These are phyloP conservation scores for Syzygium malaccense DNA, from an alignment of 441 rosid genomes.

Conservation along the genomic window DNA sequence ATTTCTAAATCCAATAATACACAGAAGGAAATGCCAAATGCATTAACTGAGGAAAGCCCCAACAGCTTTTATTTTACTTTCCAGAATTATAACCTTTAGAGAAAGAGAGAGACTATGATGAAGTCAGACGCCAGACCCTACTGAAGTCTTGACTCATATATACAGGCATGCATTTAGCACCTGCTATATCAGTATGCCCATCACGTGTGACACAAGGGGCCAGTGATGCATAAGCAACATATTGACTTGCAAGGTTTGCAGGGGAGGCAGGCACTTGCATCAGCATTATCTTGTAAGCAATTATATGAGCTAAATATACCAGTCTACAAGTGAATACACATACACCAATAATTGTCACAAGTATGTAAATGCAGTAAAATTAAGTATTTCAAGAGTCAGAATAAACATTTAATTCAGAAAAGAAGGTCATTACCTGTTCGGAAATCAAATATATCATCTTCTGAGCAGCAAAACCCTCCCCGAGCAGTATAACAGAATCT, in stretches of 20 bases:
- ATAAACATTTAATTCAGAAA: neutral
- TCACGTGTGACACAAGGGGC: neutral
- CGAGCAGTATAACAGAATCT: slow-evolving; percentile 96
- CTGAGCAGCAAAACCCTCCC: slow-evolving; percentile 90
- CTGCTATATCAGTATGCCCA: neutral
- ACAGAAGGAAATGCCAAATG: neutral
- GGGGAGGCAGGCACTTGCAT: neutral
- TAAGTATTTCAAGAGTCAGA: neutral
- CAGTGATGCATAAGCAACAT: neutral
- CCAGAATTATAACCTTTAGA: neutral
- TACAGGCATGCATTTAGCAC: neutral
- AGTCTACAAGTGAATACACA: neutral
- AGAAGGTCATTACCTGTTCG: slow-evolving; percentile 54
- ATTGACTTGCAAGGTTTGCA: neutral
- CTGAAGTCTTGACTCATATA: neutral
- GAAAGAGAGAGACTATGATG: neutral
- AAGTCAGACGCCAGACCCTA: neutral
- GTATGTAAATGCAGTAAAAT: neutral
- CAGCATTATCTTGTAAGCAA: neutral
- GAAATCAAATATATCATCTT: slow-evolving; percentile 83
- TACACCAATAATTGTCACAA: neutral
- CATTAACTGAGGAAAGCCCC: neutral
- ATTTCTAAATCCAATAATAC: neutral
- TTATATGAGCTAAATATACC: neutral
- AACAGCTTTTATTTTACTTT: neutral